Evolutionary conservation across 352 stramenopile genomes (phyloP).

Genomic region (Phytophthora litchii): DNA sequence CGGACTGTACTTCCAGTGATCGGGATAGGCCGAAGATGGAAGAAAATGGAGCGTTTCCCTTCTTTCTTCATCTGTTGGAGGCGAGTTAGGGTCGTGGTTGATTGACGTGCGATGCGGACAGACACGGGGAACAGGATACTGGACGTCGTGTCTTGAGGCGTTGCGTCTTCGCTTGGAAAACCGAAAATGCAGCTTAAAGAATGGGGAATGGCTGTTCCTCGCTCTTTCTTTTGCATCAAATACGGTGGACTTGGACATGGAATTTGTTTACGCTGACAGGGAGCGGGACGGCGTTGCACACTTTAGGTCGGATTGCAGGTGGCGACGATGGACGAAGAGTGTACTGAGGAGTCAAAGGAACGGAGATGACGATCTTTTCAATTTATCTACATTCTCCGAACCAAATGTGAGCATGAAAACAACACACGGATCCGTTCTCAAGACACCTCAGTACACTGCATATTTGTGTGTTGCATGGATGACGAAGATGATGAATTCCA

Average conservation of each 20-base stretch:
- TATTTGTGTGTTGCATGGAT: conserved; percentile 23
- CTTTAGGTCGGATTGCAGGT: not conserved
- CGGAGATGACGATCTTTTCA: conserved; percentile 71
- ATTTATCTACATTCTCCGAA: conserved; percentile 76
- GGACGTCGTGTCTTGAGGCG: conserved; percentile 18
- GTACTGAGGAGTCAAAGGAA: conserved; percentile 22
- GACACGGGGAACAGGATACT: conserved; percentile 14
- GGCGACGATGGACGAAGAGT: conserved; percentile 3
- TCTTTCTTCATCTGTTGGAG: conserved; percentile 22
- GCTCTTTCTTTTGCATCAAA: conserved; percentile 33
- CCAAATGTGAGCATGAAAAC: conserved; percentile 48
- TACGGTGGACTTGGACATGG: conserved; percentile 4
- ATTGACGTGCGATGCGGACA: conserved; percentile 18
- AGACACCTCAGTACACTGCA: conserved; percentile 16
- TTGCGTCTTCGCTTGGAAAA: conserved; percentile 38
- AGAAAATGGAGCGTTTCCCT: conserved; percentile 35
- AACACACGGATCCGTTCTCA: conserved; percentile 38
- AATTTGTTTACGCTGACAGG: conserved; percentile 28
- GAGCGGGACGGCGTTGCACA: conserved; percentile 3
- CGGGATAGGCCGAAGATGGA: conserved; percentile 13
- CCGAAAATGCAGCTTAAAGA: conserved; percentile 35
- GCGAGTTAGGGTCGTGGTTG: conserved; percentile 34
- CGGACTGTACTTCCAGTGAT: conserved; percentile 23
- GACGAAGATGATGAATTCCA: conserved; percentile 72
- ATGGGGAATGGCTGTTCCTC: conserved; percentile 22